A percentile compares a stretch with the other conserved stretches of the same genome.
These are phyloP conservation scores for Gaertneriomyces semiglobifer DNA, from an alignment of 192 early-diverging fungal genomes.

Conservation along the genomic window DNA sequence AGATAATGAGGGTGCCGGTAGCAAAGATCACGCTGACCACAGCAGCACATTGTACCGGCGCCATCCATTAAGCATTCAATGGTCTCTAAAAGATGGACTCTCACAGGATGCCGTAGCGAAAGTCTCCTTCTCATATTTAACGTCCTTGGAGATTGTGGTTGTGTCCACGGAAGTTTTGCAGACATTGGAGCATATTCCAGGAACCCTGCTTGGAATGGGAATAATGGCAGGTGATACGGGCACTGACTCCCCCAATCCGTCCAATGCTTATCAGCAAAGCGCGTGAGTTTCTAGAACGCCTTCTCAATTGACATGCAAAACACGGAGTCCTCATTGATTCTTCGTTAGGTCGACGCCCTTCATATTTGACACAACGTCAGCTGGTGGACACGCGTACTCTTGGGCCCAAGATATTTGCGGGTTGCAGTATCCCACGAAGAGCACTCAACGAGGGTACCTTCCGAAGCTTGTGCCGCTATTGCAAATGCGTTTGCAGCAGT, in stretches of 20 bases:
- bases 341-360: slow-evolving; percentile 10
- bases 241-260: slow-evolving; percentile 20
- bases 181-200: slow-evolving; percentile 10
- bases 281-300: background rate
- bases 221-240: slow-evolving; percentile 21
- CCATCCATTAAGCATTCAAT: slow-evolving; percentile 3
- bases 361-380: slow-evolving; percentile 14
- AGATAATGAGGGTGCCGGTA: background rate
- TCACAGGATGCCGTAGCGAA: slow-evolving; percentile 4
- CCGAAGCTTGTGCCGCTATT: too few relatives aligned
- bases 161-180: slow-evolving; percentile 13
- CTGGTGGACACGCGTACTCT: slow-evolving; percentile 26
- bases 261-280: slow-evolving; percentile 10
- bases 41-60: slow-evolving; percentile 13
- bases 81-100: background rate
- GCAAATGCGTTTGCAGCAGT: too few relatives aligned
- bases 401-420: slow-evolving; percentile 37
- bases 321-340: background rate
- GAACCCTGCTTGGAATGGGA: background rate
- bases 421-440: slow-evolving; percentile 1
- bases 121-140: slow-evolving; percentile 26
- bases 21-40: slow-evolving; percentile 13
- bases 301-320: too few relatives aligned
- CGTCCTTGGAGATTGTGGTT: slow-evolving; percentile 30
- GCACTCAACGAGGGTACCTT: too few relatives aligned